phyloP scores from a whole-genome alignment of 768 basidiomycete species.

The Daedaleopsis sinensis region DNA sequence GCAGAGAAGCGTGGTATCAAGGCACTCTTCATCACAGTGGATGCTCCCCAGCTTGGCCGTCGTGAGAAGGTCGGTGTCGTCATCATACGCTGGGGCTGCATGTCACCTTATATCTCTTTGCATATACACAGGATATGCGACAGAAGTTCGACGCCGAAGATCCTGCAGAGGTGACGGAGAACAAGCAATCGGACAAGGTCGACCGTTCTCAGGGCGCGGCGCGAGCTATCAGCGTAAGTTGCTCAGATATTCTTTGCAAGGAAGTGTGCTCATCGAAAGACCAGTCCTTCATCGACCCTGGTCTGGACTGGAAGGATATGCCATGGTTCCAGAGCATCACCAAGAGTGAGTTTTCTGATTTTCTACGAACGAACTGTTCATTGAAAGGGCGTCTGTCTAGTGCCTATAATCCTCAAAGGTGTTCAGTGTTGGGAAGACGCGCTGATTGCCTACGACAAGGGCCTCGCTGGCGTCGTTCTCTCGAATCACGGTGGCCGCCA shows the following conservation, averaged over 20 bases:
- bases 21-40: constrained; percentile 95
- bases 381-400: constrained; percentile 13
- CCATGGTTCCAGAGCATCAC: constrained; percentile 65
- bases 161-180: constrained; percentile 55
- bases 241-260: background rate
- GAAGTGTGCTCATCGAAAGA: background rate
- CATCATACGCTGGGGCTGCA: background rate
- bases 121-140: constrained; percentile 76
- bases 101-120: background rate
- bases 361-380: background rate
- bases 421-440: constrained; percentile 69
- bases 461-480: constrained; percentile 52
- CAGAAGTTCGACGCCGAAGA: constrained; percentile 91
- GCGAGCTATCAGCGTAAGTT: constrained; percentile 82
- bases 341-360: constrained; percentile 38
- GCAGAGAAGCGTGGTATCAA: constrained; percentile 91
- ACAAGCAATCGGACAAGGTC: constrained; percentile 53
- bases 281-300: constrained; percentile 94
- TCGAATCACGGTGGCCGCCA: constrained; percentile 64
- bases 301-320: constrained; percentile 84
- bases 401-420: constrained; percentile 69
- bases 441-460: constrained; percentile 50
- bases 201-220: constrained; percentile 92
- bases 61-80: constrained; percentile 67
- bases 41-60: constrained; percentile 94